Evolutionary conservation across 2,329 filamentous ascomycete species (phyloP).

Genomic region (Microsporum audouinii): DNA sequence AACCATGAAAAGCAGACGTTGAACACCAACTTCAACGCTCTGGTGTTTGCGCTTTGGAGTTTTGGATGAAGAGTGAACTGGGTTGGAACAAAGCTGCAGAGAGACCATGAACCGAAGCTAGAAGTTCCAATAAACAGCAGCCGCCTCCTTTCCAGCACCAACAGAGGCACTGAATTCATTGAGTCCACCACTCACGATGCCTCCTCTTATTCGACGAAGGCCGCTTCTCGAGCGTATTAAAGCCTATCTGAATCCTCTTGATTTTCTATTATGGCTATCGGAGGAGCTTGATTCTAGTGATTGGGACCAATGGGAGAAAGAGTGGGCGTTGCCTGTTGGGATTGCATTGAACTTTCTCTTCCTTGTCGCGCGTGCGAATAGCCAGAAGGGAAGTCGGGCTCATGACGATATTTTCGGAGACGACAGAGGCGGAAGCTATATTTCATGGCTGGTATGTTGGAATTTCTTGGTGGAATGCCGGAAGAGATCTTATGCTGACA

Average conservation of each 20-base stretch:
- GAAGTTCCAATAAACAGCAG: background rate
- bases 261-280: constrained; percentile 80
- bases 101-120: background rate
- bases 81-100: background rate
- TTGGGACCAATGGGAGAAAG: constrained; percentile 66
- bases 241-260: constrained; percentile 71
- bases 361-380: constrained; percentile 71
- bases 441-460: constrained; percentile 50
- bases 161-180: background rate
- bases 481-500: background rate
- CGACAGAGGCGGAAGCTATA: constrained; percentile 51
- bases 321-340: constrained; percentile 64
- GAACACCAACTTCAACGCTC: background rate
- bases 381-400: constrained; percentile 40
- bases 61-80: background rate
- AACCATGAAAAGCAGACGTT: background rate
- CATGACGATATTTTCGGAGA: constrained; percentile 81
- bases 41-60: background rate
- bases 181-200: constrained; percentile 41
- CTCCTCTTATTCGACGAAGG: constrained; percentile 68
- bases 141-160: background rate
- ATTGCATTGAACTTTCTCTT: constrained; percentile 67
- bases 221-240: constrained; percentile 71
- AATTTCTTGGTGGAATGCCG: background rate
- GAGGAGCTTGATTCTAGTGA: constrained; percentile 87